Base-by-base conservation (phyloP, 2,329 filamentous ascomycete genomes). In the Pseudopyrenochaeta lycopersici region DNA sequence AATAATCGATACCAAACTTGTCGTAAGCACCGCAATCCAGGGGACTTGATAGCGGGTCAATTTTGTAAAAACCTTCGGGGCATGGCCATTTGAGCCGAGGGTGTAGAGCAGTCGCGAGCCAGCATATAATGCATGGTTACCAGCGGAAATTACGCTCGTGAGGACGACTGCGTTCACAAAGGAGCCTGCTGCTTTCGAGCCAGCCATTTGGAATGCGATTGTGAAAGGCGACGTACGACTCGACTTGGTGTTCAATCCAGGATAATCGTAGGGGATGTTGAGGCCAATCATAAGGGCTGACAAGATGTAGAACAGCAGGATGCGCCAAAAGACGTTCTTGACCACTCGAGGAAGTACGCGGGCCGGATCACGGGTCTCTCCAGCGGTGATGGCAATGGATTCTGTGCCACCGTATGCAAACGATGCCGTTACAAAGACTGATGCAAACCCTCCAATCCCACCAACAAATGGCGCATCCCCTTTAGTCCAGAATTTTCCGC, bases 331-430 rank as follows among this genome's bases (percentile, higher is more conserved):
- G 18, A 97, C 92, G 74, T 96, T 92, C 78, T 96, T 96, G 67
- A 96, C 87, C 11, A 93, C 93, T 0, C 88, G 92, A 0, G 93
- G 93, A 0, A 97, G 82, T 1, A 89, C 90, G 71, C 95, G 91
- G 52, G 89, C 84, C 2, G 90, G 90, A 68, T 92, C 91, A n/a
- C 84, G 86, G 1, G 90, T 90, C 73, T 93, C 90, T 29, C 90
- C 90, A 1, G 90, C 90, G 3, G 90, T 89, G 12, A 93, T 84
- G 47, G 90, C 90, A 43, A 92, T 88, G 10, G 91, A 81, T 71
- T 92, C 90, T 1, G 89, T 92, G 10, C 90, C 90, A 5, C 88
- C 85, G 67, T 91, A 92, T 46, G 89, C 63, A 66, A 92, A 91
- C 4, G 89, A 88, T 1, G 90, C 89, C 0, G 86, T 90, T 41